phyloP scores from a whole-genome alignment of 2,329 filamentous ascomycete species.

The Ophioceras dolichostomum region DNA sequence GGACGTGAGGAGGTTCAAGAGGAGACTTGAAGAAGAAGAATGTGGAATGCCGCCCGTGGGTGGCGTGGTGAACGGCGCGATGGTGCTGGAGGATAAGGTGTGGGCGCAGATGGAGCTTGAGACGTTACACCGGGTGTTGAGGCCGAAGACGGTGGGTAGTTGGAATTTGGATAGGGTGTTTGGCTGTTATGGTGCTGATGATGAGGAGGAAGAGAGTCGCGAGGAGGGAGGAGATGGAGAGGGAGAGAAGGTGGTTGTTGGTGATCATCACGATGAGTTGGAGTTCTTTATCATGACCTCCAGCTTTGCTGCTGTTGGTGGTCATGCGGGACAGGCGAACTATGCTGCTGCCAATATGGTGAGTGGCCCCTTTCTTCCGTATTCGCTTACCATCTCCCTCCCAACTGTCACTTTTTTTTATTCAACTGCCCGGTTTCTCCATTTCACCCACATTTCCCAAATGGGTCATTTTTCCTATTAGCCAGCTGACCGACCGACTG shows the following conservation, averaged over 20 bases:
- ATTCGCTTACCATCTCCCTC: neutral
- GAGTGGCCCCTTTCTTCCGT: neutral
- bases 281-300: conserved; percentile 36
- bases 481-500: too few species aligned
- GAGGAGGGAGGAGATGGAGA: too few species aligned
- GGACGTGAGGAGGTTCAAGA: conserved; percentile 16
- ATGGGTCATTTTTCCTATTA: too few species aligned
- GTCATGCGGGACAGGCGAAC: conserved; percentile 29
- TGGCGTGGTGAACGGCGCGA: conserved; percentile 30
- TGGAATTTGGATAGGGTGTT: conserved; percentile 25
- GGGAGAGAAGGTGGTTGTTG: too few species aligned
- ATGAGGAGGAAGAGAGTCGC: neutral
- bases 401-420: neutral
- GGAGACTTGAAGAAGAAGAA: conserved; percentile 4
- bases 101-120: conserved; percentile 27
- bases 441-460: too few species aligned
- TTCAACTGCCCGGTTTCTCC: too few species aligned
- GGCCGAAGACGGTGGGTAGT: conserved; percentile 27
- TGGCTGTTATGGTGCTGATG: too few species aligned
- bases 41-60: conserved; percentile 17
- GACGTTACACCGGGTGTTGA: conserved; percentile 23
- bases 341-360: conserved; percentile 31
- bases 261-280: conserved; percentile 15
- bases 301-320: conserved; percentile 29
- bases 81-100: conserved; percentile 29